Base-by-base conservation (phyloP, 257 asterid genomes). In the Salvia splendens region DNA sequence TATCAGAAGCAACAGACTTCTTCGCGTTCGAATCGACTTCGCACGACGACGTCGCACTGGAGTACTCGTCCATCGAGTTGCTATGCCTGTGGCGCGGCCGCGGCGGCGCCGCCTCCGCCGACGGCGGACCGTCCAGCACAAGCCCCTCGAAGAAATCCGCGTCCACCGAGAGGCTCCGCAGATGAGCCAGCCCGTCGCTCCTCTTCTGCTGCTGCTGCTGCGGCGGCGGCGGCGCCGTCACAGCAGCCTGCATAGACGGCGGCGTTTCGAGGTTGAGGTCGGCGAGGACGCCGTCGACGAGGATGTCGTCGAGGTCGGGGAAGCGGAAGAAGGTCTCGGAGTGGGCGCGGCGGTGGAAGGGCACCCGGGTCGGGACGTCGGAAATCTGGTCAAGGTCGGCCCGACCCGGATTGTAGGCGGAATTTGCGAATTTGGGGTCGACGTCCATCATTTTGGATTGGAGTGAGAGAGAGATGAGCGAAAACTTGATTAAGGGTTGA, bases 261-360 rank as follows among this genome's bases (percentile, higher is more conserved):
- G 78, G 54, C 48, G 75, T 50, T 61, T 80, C 84, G 72, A 81
- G 74, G 83, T 56, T 73, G 52, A 85, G 81, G 81, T 85, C 91
- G 0, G 81, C 75, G 1, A 82, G 80, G 35, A 79, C 93, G 67
- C 83, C 89, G 75, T 89, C 98, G 14, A 91, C 51, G 60, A 84
- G 77, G 73, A 85, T 76, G 60, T 87, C 94, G 73, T 89, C 95
- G 64, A 85, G 73, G 79, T 85, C 92, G 0, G 87, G 86, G 80
- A 86, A 84, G 1, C 92, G 97, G 86, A 83, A 85, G 80, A 89
- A 87, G 72, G 91, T 85, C 75, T 92, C 98, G 7, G 98, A 92
- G 17, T 82, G 96, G 67, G 95, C 85, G 2, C 96, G 90, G 64
- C 98, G 98, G 81, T 91, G 97, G 82, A 72, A 78, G 66, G 81